Conservation (phyloP, 2,329 filamentous ascomycete species). For the Periglandula ipomoeae region DNA sequence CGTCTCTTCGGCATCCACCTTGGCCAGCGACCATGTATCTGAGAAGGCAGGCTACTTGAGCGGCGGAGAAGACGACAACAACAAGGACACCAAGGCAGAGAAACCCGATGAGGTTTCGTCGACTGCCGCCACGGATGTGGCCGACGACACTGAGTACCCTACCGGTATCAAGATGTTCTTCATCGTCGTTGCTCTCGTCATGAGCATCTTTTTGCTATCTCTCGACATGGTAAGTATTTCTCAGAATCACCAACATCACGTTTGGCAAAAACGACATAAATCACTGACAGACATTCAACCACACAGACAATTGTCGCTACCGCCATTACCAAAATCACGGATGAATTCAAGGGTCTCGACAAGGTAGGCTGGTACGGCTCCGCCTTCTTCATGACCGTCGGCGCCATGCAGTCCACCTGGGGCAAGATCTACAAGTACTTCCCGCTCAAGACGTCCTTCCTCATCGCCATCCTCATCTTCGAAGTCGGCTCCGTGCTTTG, state of each 20-base stretch:
- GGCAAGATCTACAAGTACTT: slow-evolving; percentile 44
- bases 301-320: slow-evolving; percentile 46
- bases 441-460: slow-evolving; percentile 38
- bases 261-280: too few species aligned
- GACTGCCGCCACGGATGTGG: slow-evolving; percentile 8
- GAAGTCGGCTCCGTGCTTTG: slow-evolving; percentile 46
- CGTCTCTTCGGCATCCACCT: slow-evolving; percentile 20
- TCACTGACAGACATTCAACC: too few species aligned
- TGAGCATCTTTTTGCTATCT: slow-evolving; percentile 18
- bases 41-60: slow-evolving; percentile 18
- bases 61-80: slow-evolving; percentile 8
- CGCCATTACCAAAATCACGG: slow-evolving; percentile 47
- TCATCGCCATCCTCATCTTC: slow-evolving; percentile 40
- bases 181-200: slow-evolving; percentile 36
- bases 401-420: slow-evolving; percentile 34
- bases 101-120: slow-evolving; percentile 8
- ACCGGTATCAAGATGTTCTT: slow-evolving; percentile 28
- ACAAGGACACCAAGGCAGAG: not conserved
- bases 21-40: slow-evolving; percentile 18
- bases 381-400: slow-evolving; percentile 42
- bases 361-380: slow-evolving; percentile 52
- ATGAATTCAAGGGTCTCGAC: slow-evolving; percentile 39
- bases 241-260: too few species aligned
- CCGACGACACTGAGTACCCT: slow-evolving; percentile 28
- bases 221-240: slow-evolving; percentile 23